Percentiles rank a stretch among this genome's conserved stretches.
Conservation (phyloP, 176 grass and related monocot genomes). For the Rhipidocladum racemiflorum region DNA sequence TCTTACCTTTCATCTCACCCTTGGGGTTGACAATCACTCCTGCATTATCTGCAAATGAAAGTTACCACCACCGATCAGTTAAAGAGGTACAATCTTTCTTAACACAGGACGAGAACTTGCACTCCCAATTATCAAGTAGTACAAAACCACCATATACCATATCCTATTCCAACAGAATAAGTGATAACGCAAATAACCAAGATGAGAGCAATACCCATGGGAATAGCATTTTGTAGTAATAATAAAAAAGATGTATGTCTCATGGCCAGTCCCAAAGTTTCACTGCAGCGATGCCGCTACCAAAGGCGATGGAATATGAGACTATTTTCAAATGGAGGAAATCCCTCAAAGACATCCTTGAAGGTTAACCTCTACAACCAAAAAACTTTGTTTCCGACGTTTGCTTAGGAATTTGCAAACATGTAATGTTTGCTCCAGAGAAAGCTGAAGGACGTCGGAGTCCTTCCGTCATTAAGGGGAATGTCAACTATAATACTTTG, state of each 20-base stretch:
- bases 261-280: conserved; percentile 71
- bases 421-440: conserved; percentile 39
- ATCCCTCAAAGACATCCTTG: background rate
- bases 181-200: background rate
- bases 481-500: background rate
- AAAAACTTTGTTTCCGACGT: conserved; percentile 47
- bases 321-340: conserved; percentile 46
- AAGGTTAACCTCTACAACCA: conserved; percentile 31
- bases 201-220: too few relatives aligned
- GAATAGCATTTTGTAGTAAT: background rate
- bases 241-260: conserved; percentile 32
- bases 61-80: background rate
- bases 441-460: conserved; percentile 41
- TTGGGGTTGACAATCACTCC: conserved; percentile 69
- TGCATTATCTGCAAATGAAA: conserved; percentile 46
- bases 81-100: background rate
- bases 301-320: conserved; percentile 75
- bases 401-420: conserved; percentile 60
- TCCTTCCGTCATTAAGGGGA: conserved; percentile 31
- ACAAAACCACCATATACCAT: background rate
- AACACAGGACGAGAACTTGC: background rate
- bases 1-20: conserved; percentile 62
- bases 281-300: conserved; percentile 43
- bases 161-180: background rate
- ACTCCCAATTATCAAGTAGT: background rate